Base-by-base conservation (phyloP, 805 yeast genomes). In the Candida tallmaniae region DNA sequence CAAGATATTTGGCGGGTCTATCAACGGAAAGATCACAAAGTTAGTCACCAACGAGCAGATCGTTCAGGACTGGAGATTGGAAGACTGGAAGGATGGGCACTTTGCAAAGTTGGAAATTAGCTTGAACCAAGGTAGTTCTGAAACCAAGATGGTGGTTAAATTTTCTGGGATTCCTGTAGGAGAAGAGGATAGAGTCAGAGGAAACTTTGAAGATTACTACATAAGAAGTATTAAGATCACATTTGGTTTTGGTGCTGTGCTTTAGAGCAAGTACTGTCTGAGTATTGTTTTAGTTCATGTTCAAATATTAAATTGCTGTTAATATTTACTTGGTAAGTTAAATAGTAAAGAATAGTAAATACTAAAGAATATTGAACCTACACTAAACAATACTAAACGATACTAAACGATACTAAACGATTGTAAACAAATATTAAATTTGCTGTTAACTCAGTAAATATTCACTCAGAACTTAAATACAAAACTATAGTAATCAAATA, bases 161-260 rank as follows among this genome's bases (percentile, higher is more conserved):
- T 87, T 90, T 76, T 68, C 76, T 12, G 97, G 97, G 11, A 82
- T 93, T 32, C 99, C 99, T 12, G 70, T 90, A 25, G 99, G 97
- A 10, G 94, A 93, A 56, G 97, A 93, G 53, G 93, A 94, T 50
- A 62, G 82, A 49, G 96, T 85, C 25, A 76, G 79, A 51, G 74
- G 70, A 26, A 93, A 90, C 59, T 90, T 93, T 53, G 86, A 87
- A 50, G 87, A 85, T 41, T 85, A 88, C 61, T 93, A 93, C 56
- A 79, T 93, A 33, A 80, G 82, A 60, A 76, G 95, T 5, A 90
- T 93, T 52, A 93, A 88, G 65, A 55, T 86, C 27, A 83, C 96
- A 0, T 93, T 93, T 60, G 98, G 98, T 1, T 89, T 85, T 57
- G 97, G 97, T 12, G 85, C 93, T n/a, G 94, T 87, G 10, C 66